Base-by-base conservation (phyloP, 2,329 filamentous ascomycete species). In the Exophiala aquamarina region DNA sequence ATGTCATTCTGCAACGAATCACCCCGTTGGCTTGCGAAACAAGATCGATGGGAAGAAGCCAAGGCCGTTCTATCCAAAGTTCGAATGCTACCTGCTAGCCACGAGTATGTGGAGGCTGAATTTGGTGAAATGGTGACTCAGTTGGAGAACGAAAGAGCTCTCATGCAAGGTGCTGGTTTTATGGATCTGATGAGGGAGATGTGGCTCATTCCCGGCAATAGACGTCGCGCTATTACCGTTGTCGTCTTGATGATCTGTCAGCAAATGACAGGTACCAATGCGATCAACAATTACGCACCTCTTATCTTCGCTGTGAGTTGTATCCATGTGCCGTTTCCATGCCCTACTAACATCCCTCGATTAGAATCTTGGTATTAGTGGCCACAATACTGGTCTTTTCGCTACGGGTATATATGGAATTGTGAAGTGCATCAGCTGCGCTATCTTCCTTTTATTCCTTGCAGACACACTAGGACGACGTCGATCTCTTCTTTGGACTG, bases 391-490 rank as follows among this genome's bases (percentile, higher is more conserved):
- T 29, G 79, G 78, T n/a, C 77, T 89, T 14, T 86, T 89, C 62
- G 84, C 85, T 3, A 88, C 85, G 0, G 85, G 86, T 29, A 78
- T 89, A 57, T 89, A 88, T 61, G 85, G 84, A 20, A 75, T 87
- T 43, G 78, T 87, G 45, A 89, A 88, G 64, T 81, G 84, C 66
- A 67, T 74, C 10, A 35, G 41, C 40, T 86, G 82, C 61, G 73
- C 76, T 3, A 61, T 74, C 42, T 89, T 88, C 71, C 72, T 89
- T 15, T 61, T 85, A 55, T 83, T 87, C 57, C 76, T 79, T 10
- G 82, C 82, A 49, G 86, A 89, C 63, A 83, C 81, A 2, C 77
- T 88, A 1, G 85, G 85, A 17, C 78, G 86, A 44, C 71, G 83
- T 49, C 15, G 43, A 48, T 42, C 47, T 19, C 70, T 86, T 17